Percentiles rank a stretch among this genome's conserved stretches.
phyloP scores from a whole-genome alignment of 495 filamentous ascomycete species.

The Pyrenula aspistea region DNA sequence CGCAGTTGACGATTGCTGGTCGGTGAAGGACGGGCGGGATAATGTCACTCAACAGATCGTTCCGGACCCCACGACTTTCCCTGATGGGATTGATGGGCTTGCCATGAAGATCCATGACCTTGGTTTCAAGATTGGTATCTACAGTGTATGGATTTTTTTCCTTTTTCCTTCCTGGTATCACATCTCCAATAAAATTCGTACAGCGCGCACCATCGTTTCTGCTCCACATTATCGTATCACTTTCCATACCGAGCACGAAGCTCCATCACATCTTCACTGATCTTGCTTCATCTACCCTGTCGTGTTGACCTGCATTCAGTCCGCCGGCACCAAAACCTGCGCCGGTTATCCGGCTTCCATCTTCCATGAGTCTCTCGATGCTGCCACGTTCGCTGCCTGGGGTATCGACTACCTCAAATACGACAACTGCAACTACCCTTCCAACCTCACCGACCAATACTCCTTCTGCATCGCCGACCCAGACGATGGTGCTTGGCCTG shows the following conservation, averaged over 20 bases:
- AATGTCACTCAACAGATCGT: conserved; percentile 21
- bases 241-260: too few species aligned
- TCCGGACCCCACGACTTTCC: conserved; percentile 26
- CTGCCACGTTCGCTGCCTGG: conserved; percentile 48
- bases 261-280: too few species aligned
- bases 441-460: conserved; percentile 28
- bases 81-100: conserved; percentile 34
- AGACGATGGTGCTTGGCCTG: conserved; percentile 5
- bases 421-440: conserved; percentile 52
- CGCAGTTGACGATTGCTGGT: conserved; percentile 37
- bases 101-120: conserved; percentile 28
- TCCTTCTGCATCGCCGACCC: conserved; percentile 23
- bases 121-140: conserved; percentile 38
- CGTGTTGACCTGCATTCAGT: conserved; percentile 1
- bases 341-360: conserved; percentile 33
- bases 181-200: too few species aligned
- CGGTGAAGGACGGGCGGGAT: conserved; percentile 19
- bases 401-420: conserved; percentile 45
- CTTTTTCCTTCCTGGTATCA: too few species aligned
- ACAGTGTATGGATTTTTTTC: conserved; percentile 11
- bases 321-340: conserved; percentile 34
- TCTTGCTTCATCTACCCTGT: too few species aligned
- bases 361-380: conserved; percentile 50
- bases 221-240: too few species aligned
- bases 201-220: too few species aligned